A percentile compares a stretch with the other conserved stretches of the same genome.
These are phyloP conservation scores for Cladobotryum mycophilum DNA, from an alignment of 2,329 filamentous ascomycete genomes.

Conservation along the genomic window DNA sequence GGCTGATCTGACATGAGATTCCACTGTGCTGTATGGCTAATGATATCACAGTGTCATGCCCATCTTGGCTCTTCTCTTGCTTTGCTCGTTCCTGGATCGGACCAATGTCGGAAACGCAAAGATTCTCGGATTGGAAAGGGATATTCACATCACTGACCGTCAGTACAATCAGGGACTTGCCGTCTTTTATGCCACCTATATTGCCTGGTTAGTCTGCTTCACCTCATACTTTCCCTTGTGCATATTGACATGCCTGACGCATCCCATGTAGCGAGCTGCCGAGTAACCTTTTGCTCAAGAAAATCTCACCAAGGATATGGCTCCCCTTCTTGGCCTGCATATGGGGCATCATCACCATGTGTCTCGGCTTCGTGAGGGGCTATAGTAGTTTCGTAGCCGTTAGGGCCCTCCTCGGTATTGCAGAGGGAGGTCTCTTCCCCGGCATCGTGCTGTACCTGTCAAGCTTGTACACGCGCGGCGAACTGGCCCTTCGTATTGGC, in stretches of 20 bases:
- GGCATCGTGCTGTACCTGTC: conserved; percentile 65
- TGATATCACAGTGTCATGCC: conserved; percentile 47
- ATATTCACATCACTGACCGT: conserved; percentile 50
- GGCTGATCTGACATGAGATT: neutral
- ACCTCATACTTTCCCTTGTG: too few species aligned
- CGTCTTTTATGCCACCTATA: conserved; percentile 60
- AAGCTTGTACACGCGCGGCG: conserved; percentile 52
- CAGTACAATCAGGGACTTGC: conserved; percentile 60
- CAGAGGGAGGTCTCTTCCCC: conserved; percentile 59
- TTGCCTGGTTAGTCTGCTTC: conserved; percentile 40
- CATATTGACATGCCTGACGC: conserved; percentile 3
- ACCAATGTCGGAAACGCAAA: conserved; percentile 70
- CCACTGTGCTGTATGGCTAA: too few species aligned
- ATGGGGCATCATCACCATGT: conserved; percentile 56
- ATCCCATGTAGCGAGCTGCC: conserved; percentile 47
- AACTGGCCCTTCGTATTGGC: conserved; percentile 57
- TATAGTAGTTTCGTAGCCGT: conserved; percentile 55
- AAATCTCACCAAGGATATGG: conserved; percentile 54
- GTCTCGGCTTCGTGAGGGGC: conserved; percentile 46
- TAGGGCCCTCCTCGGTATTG: conserved; percentile 54
- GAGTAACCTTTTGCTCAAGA: conserved; percentile 58
- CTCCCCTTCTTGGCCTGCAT: conserved; percentile 48
- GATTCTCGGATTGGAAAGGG: conserved; percentile 54
- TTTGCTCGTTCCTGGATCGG: conserved; percentile 60
- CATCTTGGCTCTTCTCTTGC: conserved; percentile 56